Conservation (phyloP, 2,329 filamentous ascomycete species). For the Incumbomyces lentus region DNA sequence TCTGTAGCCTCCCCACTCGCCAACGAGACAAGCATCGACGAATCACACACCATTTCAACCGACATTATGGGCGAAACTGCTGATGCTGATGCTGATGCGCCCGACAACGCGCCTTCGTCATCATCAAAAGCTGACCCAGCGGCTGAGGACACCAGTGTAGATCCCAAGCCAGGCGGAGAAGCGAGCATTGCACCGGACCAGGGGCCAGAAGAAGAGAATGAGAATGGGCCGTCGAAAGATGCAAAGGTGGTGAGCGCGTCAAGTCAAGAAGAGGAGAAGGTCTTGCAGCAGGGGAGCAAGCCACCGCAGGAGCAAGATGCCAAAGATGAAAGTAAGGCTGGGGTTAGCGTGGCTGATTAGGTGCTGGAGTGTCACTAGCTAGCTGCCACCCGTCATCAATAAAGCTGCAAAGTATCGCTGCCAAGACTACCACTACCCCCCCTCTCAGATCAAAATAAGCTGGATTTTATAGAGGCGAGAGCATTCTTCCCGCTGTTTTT, state of each 20-base stretch:
- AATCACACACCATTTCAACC: conserved; percentile 6
- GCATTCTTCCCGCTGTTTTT: background rate
- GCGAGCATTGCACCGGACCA: conserved; percentile 11
- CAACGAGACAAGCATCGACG: conserved; percentile 14
- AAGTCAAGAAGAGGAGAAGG: conserved; percentile 13
- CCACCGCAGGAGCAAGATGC: conserved; percentile 18
- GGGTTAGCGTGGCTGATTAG: conserved; percentile 21
- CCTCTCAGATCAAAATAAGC: no score
- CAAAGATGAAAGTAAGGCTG: conserved; percentile 20
- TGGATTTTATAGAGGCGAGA: no score
- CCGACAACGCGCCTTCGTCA: no score
- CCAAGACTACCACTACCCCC: no score
- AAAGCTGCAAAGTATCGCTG: no score
- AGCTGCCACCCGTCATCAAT: no score
- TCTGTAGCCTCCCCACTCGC: conserved; percentile 11
- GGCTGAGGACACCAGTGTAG: no score
- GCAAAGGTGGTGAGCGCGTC: conserved; percentile 10
- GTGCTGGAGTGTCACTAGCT: background rate
- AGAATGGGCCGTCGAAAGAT: conserved; percentile 3
- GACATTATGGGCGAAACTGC: no score
- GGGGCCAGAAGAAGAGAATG: conserved; percentile 13
- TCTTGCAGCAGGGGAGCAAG: conserved; percentile 9
- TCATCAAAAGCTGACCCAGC: no score
- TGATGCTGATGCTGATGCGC: no score
- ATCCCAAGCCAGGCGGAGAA: conserved; percentile 13